These are phyloP conservation scores for Cladosporium sp. DNA, from an alignment of 2,329 filamentous ascomycete genomes.

Conservation along the genomic window DNA sequence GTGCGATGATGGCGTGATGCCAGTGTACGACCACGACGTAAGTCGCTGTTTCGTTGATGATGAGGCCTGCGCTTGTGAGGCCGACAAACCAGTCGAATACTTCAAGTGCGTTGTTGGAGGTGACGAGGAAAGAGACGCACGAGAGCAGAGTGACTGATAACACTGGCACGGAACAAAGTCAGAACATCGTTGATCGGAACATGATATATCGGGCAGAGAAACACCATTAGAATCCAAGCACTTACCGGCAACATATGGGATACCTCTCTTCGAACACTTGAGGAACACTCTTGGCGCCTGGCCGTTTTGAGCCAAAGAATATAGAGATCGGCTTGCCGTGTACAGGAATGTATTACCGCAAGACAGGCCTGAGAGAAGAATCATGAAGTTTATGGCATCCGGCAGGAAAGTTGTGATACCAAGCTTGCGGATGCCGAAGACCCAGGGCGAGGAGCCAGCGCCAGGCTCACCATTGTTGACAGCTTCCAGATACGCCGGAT, in stretches of 20 bases:
- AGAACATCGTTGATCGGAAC: background rate
- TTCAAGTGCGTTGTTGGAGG: conserved; percentile 46
- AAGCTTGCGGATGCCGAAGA: conserved; percentile 60
- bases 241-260: conserved; percentile 62
- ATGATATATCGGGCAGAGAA: no score
- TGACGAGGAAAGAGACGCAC: conserved; percentile 56
- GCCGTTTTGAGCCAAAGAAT: conserved; percentile 59
- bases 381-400: conserved; percentile 67
- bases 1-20: conserved; percentile 55
- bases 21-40: conserved; percentile 34
- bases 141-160: conserved; percentile 57
- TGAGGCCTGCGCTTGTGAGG: conserved; percentile 37
- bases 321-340: conserved; percentile 53
- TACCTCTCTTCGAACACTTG: conserved; percentile 70
- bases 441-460: conserved; percentile 11
- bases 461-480: conserved; percentile 36
- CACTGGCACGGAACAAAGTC: background rate
- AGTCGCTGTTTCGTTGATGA: conserved; percentile 36
- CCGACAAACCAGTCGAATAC: conserved; percentile 39
- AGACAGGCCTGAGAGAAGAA: conserved; percentile 64
- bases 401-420: conserved; percentile 57
- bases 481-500: conserved; percentile 18
- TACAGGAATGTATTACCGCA: conserved; percentile 58
- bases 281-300: conserved; percentile 60
- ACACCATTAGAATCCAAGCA: conserved; percentile 13